Conservation (phyloP, 1,284 basidiomycete genomes). For the Lentinus polychrous region DNA sequence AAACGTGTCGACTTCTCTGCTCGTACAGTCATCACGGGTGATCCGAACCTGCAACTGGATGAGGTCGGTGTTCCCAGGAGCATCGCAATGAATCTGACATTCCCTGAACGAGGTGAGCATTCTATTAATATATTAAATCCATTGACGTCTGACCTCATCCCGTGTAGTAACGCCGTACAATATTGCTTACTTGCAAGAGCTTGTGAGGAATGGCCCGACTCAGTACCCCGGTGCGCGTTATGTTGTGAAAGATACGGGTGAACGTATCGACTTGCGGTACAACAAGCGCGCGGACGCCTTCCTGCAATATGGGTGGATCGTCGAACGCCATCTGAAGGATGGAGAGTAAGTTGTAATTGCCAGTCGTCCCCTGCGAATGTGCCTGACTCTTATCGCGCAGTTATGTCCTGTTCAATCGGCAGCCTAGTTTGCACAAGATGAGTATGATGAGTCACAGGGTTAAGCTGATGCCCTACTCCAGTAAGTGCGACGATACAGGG, state of each 20-base stretch:
- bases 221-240: slow-evolving; percentile 96
- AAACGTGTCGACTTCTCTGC: slow-evolving; percentile 99
- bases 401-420: slow-evolving; percentile 96
- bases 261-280: slow-evolving; percentile 96
- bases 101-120: slow-evolving; percentile 83
- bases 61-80: slow-evolving; percentile 97
- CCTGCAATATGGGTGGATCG: slow-evolving; percentile 98
- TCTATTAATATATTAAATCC: not conserved
- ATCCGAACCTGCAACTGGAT: slow-evolving; percentile 94
- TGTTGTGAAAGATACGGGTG: slow-evolving; percentile 96
- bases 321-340: slow-evolving; percentile 95
- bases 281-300: slow-evolving; percentile 98
- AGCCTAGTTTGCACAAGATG: slow-evolving; percentile 99
- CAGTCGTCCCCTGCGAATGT: not conserved
- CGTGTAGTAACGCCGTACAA: slow-evolving; percentile 92
- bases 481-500: slow-evolving; percentile 41
- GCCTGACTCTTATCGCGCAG: slow-evolving; percentile 30
- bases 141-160: slow-evolving; percentile 7
- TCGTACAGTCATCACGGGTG: slow-evolving; percentile 98
- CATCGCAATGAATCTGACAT: slow-evolving; percentile 98
- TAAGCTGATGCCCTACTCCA: slow-evolving; percentile 97
- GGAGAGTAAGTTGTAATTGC: slow-evolving; percentile 72
- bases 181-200: slow-evolving; percentile 88
- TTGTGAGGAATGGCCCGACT: slow-evolving; percentile 95
- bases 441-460: slow-evolving; percentile 99